Percentiles rank a stretch among this genome's conserved stretches.
Conservation (phyloP, 768 basidiomycete species). For the Flagelloscypha sp. region DNA sequence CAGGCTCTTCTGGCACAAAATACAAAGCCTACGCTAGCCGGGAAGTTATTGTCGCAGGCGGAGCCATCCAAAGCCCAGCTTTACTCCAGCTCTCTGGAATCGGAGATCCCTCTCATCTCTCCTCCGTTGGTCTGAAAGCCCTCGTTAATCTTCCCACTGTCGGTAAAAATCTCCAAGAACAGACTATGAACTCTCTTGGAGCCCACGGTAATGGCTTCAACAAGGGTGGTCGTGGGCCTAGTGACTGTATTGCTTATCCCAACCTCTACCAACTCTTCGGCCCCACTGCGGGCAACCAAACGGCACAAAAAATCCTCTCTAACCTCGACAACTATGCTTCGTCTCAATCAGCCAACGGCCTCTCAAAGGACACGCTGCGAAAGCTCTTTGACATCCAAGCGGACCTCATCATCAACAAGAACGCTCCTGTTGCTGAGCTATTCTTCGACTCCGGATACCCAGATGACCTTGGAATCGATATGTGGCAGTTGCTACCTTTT, state of each 20-base stretch:
- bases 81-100: slow-evolving; percentile 51
- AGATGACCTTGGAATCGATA: slow-evolving; percentile 35
- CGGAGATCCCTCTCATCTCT: slow-evolving; percentile 39
- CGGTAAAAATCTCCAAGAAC: slow-evolving; percentile 52
- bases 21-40: slow-evolving; percentile 34
- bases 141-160: slow-evolving; percentile 41
- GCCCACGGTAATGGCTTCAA: slow-evolving; percentile 32
- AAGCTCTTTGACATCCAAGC: slow-evolving; percentile 40
- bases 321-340: slow-evolving; percentile 35
- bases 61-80: slow-evolving; percentile 41
- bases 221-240: slow-evolving; percentile 33
- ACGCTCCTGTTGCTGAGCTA: slow-evolving; percentile 39
- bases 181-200: slow-evolving; percentile 37
- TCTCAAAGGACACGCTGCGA: slow-evolving; percentile 32
- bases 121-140: slow-evolving; percentile 36
- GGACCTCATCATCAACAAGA: slow-evolving; percentile 36
- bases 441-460: slow-evolving; percentile 41
- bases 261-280: slow-evolving; percentile 43
- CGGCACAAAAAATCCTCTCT: slow-evolving; percentile 27
- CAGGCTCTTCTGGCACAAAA: slow-evolving; percentile 26
- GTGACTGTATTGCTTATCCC: slow-evolving; percentile 42
- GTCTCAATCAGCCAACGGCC: slow-evolving; percentile 30
- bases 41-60: slow-evolving; percentile 49
- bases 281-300: slow-evolving; percentile 19
- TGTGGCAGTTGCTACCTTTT: slow-evolving; percentile 51